Conservation (phyloP, 805 yeast genomes). For the Suhomyces xylopsoci region DNA sequence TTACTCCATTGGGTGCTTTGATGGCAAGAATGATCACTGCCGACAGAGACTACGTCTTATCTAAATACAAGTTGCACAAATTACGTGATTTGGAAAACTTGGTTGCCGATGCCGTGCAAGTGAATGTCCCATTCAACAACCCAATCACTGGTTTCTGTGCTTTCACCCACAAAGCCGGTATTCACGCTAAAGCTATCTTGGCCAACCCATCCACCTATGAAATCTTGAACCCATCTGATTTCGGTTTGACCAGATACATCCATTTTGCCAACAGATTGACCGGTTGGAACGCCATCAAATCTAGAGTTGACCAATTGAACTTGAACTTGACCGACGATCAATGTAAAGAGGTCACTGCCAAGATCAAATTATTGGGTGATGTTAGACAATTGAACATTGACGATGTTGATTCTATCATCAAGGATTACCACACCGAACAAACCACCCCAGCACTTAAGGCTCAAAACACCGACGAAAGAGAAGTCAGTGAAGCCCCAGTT, state of each 20-base stretch:
- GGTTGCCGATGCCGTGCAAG: conserved; percentile 97
- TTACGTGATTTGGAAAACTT: conserved; percentile 92
- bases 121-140: conserved; percentile 95
- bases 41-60: conserved; percentile 90
- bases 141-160: conserved; percentile 99
- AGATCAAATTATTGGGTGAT: conserved; percentile 93
- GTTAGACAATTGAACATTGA: conserved; percentile 91
- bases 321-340: conserved; percentile 86
- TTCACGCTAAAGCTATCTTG: conserved; percentile 96
- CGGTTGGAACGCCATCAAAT: conserved; percentile 98
- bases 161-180: conserved; percentile 98
- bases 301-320: conserved; percentile 96
- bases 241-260: conserved; percentile 92
- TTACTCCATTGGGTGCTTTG: conserved; percentile 94
- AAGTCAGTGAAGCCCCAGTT: conserved; percentile 30
- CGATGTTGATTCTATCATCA: conserved; percentile 95
- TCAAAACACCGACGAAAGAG: conserved; percentile 18
- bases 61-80: conserved; percentile 93
- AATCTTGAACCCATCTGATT: conserved; percentile 90
- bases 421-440: conserved; percentile 82
- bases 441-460: conserved; percentile 44
- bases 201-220: conserved; percentile 99
- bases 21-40: conserved; percentile 99
- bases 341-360: conserved; percentile 89
- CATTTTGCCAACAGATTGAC: conserved; percentile 98